Evolutionary conservation across 371 early-diverging fungal genomes (phyloP).

Genomic region (Thermomucor indicae-seudaticae): DNA sequence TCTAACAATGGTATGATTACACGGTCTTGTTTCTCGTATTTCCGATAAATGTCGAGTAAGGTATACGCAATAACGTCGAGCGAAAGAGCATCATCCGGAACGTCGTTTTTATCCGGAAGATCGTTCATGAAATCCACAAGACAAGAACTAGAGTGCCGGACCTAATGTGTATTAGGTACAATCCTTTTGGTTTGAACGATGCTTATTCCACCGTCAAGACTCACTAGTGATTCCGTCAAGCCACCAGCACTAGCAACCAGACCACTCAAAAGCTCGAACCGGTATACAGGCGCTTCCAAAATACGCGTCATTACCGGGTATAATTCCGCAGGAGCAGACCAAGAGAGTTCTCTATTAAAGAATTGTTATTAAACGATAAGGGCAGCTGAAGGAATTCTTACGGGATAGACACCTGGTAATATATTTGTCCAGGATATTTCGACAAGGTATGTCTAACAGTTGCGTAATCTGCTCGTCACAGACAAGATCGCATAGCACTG

Average conservation of each 20-base stretch:
- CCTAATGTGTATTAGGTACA: constrained; percentile 28
- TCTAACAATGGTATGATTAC: constrained; percentile 66
- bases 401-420: constrained; percentile 18
- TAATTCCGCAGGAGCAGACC: constrained; percentile 64
- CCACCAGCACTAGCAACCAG: constrained; percentile 78
- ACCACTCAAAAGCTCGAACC: constrained; percentile 61
- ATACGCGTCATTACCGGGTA: constrained; percentile 61
- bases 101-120: constrained; percentile 24
- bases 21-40: constrained; percentile 55
- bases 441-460: constrained; percentile 16
- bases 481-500: constrained; percentile 38
- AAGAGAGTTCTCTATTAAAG: constrained; percentile 44
- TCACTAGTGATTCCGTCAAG: constrained; percentile 74
- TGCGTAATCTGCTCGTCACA: constrained; percentile 16
- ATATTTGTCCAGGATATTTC: constrained; percentile 15
- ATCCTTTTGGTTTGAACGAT: not conserved
- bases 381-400: no score
- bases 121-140: constrained; percentile 57
- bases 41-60: constrained; percentile 42
- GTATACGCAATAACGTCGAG: constrained; percentile 23
- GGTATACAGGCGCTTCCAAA: constrained; percentile 50
- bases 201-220: not conserved
- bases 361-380: no score
- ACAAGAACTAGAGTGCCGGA: constrained; percentile 65
- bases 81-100: constrained; percentile 3